Percentiles rank a stretch among this genome's conserved stretches.
Conservation (phyloP, 371 early-diverging fungal species). For the Rhizopus stolonifer region DNA sequence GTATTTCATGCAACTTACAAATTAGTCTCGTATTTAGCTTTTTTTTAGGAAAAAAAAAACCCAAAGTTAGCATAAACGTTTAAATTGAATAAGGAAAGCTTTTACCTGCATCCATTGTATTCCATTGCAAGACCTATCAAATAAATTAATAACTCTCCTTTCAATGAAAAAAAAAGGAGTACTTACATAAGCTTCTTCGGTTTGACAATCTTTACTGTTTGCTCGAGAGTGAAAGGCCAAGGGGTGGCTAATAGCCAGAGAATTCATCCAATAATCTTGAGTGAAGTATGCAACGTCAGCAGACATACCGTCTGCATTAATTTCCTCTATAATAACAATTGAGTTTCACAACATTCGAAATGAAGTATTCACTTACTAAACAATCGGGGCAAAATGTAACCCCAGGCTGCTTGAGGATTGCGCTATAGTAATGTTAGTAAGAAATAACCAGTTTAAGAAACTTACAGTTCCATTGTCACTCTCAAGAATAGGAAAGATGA, state of each 20-base stretch:
- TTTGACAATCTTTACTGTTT: not conserved
- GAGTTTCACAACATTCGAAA: not conserved
- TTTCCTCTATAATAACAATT: conserved; percentile 18
- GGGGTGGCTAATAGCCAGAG: conserved; percentile 31
- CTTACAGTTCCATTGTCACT: conserved; percentile 34
- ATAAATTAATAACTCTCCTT: not conserved
- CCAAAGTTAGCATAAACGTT: too few relatives aligned
- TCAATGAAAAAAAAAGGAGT: not conserved
- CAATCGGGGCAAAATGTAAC: conserved; percentile 18
- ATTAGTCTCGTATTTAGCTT: conserved; percentile 22
- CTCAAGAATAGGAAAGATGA: conserved; percentile 19
- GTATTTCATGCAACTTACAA: not conserved
- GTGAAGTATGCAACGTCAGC: conserved; percentile 22
- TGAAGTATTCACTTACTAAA: not conserved
- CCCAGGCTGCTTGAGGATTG: conserved; percentile 29
- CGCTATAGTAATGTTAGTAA: conserved; percentile 11
- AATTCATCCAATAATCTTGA: conserved; percentile 29
- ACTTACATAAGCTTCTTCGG: conserved; percentile 6
- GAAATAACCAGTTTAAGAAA: too few relatives aligned
- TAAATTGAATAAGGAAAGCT: too few relatives aligned
- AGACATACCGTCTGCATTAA: conserved; percentile 26
- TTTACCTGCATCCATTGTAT: conserved; percentile 19
- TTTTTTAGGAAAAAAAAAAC: too few relatives aligned
- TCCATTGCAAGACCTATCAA: conserved; percentile 23
- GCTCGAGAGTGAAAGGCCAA: conserved; percentile 17